Percentiles rank a stretch among this genome's conserved stretches.
These are phyloP conservation scores for Pseudogymnoascus sp. DNA, from an alignment of 2,329 filamentous ascomycete species.

Conservation along the genomic window DNA sequence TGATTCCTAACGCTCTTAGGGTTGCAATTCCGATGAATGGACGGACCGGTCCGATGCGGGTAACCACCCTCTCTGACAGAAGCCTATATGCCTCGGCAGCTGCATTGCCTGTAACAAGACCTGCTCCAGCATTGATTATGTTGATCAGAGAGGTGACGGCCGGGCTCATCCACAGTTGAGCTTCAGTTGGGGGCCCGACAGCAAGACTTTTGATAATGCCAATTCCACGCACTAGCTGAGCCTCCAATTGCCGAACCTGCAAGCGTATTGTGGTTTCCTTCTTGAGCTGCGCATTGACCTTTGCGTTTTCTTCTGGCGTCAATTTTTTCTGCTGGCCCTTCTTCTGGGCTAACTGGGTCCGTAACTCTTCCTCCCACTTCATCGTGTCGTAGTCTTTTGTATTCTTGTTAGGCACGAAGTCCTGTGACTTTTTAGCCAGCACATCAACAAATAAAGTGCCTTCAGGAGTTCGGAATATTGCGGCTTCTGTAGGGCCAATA, in stretches of 20 bases:
- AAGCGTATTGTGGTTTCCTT: constrained; percentile 78
- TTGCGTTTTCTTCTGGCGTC: constrained; percentile 78
- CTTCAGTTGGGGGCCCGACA: constrained; percentile 81
- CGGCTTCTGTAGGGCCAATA: constrained; percentile 80
- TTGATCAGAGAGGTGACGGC: constrained; percentile 68
- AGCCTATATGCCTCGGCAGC: constrained; percentile 73
- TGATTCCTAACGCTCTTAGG: constrained; percentile 68
- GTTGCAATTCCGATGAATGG: constrained; percentile 84
- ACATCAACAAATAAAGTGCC: constrained; percentile 87
- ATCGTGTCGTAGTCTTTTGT: constrained; percentile 91
- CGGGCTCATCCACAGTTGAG: constrained; percentile 78
- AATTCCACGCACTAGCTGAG: constrained; percentile 70
- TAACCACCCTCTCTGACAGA: constrained; percentile 68
- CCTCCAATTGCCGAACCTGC: constrained; percentile 62
- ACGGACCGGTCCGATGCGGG: constrained; percentile 67
- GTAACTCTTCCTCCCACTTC: constrained; percentile 94
- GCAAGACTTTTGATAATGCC: constrained; percentile 79
- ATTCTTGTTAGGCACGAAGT: constrained; percentile 71
- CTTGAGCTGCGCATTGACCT: constrained; percentile 81
- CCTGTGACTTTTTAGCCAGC: constrained; percentile 71
- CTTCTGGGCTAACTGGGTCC: constrained; percentile 82
- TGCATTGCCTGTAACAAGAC: constrained; percentile 71
- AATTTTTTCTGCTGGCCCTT: constrained; percentile 89
- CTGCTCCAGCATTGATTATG: constrained; percentile 72
- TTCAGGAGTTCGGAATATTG: constrained; percentile 86